Evolutionary conservation across 2,329 filamentous ascomycete species (phyloP).

Genomic region (Fusarium hostae): DNA sequence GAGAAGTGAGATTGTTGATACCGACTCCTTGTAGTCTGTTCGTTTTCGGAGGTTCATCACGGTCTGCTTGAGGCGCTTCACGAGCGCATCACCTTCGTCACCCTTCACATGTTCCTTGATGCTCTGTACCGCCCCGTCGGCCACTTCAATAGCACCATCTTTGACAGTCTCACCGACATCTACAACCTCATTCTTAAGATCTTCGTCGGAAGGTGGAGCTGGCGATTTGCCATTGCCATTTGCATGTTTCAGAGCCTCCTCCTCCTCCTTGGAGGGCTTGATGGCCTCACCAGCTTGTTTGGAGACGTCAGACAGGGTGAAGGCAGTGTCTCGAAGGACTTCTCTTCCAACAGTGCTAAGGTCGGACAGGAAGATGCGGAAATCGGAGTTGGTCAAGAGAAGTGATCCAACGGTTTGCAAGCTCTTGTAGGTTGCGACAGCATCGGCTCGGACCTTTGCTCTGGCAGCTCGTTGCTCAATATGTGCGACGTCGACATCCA

Average conservation of each 20-base stretch:
- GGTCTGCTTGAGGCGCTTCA: constrained; percentile 80
- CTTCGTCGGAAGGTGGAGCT: constrained; percentile 64
- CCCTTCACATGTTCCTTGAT: constrained; percentile 78
- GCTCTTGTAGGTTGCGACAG: constrained; percentile 72
- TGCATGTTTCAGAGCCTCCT: constrained; percentile 59
- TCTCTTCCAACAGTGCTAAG: constrained; percentile 81
- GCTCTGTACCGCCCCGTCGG: constrained; percentile 73
- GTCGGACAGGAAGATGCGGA: constrained; percentile 86
- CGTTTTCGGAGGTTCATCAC: constrained; percentile 79
- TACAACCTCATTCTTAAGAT: constrained; percentile 68
- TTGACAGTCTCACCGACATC: constrained; percentile 65
- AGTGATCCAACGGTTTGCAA: constrained; percentile 84
- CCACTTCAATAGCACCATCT: constrained; percentile 65
- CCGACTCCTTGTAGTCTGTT: constrained; percentile 86
- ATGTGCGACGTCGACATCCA: constrained; percentile 54
- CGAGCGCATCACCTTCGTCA: constrained; percentile 76
- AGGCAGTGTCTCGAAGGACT: constrained; percentile 87
- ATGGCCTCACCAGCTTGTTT: constrained; percentile 78
- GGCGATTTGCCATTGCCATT: constrained; percentile 44
- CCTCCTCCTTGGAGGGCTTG: constrained; percentile 73
- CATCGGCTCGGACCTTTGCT: constrained; percentile 50
- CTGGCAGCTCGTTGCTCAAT: constrained; percentile 44
- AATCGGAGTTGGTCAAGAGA: constrained; percentile 90
- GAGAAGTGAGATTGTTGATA: constrained; percentile 79
- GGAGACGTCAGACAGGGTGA: constrained; percentile 80